Percentiles rank a stretch among this genome's conserved stretches.
Conservation (phyloP, 2,329 filamentous ascomycete genomes). For the Neocucurbitaria cava region DNA sequence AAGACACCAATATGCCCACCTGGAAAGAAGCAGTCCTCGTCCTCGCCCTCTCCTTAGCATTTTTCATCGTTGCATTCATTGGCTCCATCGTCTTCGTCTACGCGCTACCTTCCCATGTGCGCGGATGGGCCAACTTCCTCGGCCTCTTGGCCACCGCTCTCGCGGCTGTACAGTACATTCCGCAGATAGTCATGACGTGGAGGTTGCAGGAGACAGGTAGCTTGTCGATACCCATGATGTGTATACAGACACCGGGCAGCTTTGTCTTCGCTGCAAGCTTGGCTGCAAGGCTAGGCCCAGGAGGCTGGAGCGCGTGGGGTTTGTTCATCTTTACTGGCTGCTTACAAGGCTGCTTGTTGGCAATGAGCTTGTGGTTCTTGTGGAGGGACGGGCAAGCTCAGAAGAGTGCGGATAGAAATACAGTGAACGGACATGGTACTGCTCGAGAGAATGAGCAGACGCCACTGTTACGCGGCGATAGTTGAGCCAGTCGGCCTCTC, state of each 20-base stretch:
- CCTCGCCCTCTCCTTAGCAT: constrained; percentile 73
- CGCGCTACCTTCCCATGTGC: constrained; percentile 68
- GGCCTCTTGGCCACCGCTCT: constrained; percentile 80
- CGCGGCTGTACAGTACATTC: constrained; percentile 88
- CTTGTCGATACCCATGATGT: constrained; percentile 96
- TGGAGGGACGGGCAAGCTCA: constrained; percentile 52
- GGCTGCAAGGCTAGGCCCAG: constrained; percentile 76
- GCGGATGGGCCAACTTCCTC: constrained; percentile 83
- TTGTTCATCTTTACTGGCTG: constrained; percentile 86
- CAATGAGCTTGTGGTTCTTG: constrained; percentile 82
- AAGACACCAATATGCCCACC: constrained; percentile 51
- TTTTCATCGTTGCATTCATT: constrained; percentile 75
- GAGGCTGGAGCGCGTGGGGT: constrained; percentile 95
- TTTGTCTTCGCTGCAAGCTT: constrained; percentile 89
- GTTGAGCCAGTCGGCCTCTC: too few relatives aligned
- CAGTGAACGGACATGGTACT: constrained; percentile 5
- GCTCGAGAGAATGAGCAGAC: constrained; percentile 12
- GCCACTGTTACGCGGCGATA: constrained; percentile 16
- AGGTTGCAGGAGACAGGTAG: constrained; percentile 84
- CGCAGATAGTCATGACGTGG: constrained; percentile 94
- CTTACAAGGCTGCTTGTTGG: constrained; percentile 82
- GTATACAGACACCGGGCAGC: constrained; percentile 93
- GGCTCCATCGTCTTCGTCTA: constrained; percentile 70
- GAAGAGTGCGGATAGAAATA: constrained; percentile 19
- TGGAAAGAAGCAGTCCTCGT: constrained; percentile 83